Percentiles rank a stretch among this genome's conserved stretches.
Conservation (phyloP, 164 flowering plant genomes). For the Dillenia turbinata region DNA sequence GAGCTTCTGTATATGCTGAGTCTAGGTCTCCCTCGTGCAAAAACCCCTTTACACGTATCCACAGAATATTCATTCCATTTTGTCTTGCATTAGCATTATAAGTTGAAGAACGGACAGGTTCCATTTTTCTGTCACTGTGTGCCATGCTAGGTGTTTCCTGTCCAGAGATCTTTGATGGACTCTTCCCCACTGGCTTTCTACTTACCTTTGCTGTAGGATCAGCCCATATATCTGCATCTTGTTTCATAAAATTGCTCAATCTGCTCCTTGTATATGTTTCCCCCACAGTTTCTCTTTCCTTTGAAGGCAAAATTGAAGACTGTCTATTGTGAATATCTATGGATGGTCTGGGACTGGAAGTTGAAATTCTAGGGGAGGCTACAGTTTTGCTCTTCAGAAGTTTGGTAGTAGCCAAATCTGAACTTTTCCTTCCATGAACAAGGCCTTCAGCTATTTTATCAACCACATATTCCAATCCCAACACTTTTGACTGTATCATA, state of each 20-base stretch:
- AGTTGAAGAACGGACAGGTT: constrained; percentile 15
- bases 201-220: constrained; percentile 26
- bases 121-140: constrained; percentile 31
- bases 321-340: constrained; percentile 36
- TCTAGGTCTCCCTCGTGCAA: constrained; percentile 67
- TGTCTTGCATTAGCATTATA: constrained; percentile 15
- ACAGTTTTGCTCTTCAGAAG: constrained; percentile 31
- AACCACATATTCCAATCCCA: constrained; percentile 51
- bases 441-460: constrained; percentile 46
- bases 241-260: constrained; percentile 31
- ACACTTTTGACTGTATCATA: constrained; percentile 61
- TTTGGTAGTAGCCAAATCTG: constrained; percentile 31
- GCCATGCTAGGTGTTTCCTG: constrained; percentile 20
- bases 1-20: constrained; percentile 77
- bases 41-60: constrained; percentile 51
- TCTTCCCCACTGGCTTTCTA: constrained; percentile 25
- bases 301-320: constrained; percentile 24
- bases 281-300: constrained; percentile 40
- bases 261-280: constrained; percentile 32
- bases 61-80: constrained; percentile 25
- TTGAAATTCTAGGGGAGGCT: constrained; percentile 57
- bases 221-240: constrained; percentile 30
- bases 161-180: constrained; percentile 21
- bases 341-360: constrained; percentile 67
- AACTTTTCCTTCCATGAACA: constrained; percentile 24